A percentile compares a stretch with the other conserved stretches of the same genome.
phyloP scores from a whole-genome alignment of 2,329 filamentous ascomycete species.

The Colletotrichum sp. region DNA sequence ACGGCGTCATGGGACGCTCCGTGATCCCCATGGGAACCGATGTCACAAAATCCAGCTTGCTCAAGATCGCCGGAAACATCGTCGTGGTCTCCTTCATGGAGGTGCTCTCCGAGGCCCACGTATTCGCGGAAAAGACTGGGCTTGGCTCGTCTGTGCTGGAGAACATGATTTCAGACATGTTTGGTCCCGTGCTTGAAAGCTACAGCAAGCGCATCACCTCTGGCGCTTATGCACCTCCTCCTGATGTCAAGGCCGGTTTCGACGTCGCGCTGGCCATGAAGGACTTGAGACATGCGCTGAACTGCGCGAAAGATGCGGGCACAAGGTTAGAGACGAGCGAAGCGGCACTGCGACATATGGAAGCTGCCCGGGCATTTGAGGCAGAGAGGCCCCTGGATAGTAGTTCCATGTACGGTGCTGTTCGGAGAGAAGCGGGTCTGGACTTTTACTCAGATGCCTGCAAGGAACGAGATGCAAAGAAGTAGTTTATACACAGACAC shows the following conservation, averaged over 20 bases:
- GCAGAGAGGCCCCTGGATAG: neutral
- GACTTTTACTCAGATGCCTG: slow-evolving; percentile 2
- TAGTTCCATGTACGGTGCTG: neutral
- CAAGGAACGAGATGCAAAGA: neutral
- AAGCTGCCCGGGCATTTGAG: neutral
- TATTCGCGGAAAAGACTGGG: slow-evolving; percentile 33
- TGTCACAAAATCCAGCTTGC: slow-evolving; percentile 40
- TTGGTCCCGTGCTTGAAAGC: slow-evolving; percentile 28
- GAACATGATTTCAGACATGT: slow-evolving; percentile 30
- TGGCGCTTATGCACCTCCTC: slow-evolving; percentile 30
- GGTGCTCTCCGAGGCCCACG: slow-evolving; percentile 31
- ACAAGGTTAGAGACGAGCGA: neutral
- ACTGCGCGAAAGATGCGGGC: neutral
- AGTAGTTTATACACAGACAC: neutral
- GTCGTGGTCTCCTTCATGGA: slow-evolving; percentile 26
- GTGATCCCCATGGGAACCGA: slow-evolving; percentile 46
- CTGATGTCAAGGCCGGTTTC: neutral
- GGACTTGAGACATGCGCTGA: slow-evolving; percentile 1
- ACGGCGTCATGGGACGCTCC: slow-evolving; percentile 41
- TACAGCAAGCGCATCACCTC: slow-evolving; percentile 31
- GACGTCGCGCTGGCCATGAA: slow-evolving; percentile 5
- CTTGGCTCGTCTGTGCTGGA: slow-evolving; percentile 29
- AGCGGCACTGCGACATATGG: neutral
- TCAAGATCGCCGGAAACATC: slow-evolving; percentile 49
- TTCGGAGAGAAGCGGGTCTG: neutral